These are phyloP conservation scores for Pholiota molesta DNA, from an alignment of 768 basidiomycete species.

Conservation along the genomic window DNA sequence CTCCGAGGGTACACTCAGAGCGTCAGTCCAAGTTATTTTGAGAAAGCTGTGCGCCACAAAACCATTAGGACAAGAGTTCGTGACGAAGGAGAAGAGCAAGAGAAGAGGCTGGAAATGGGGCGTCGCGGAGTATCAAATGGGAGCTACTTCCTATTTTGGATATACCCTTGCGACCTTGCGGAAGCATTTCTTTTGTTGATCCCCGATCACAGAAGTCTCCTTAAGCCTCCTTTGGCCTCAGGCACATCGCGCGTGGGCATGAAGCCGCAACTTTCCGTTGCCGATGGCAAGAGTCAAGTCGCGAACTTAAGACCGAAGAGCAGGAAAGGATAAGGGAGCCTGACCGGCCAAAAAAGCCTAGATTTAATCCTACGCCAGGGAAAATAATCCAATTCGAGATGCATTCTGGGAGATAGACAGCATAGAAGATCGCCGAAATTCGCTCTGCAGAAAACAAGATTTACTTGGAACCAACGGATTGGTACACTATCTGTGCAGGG, in stretches of 20 bases:
- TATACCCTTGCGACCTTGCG: conserved; percentile 37
- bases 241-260: conserved; percentile 34
- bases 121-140: conserved; percentile 34
- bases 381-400: conserved; percentile 11
- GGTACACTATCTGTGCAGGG: conserved; percentile 33
- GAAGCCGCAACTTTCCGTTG: conserved; percentile 39
- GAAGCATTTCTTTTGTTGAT: conserved; percentile 48
- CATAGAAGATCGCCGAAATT: conserved; percentile 18
- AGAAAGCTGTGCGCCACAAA: conserved; percentile 36
- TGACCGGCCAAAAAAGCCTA: conserved; percentile 26
- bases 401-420: conserved; percentile 25
- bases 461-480: conserved; percentile 26
- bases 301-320: conserved; percentile 1
- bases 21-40: conserved; percentile 26
- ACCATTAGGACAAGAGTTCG: conserved; percentile 31
- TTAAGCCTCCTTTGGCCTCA: conserved; percentile 24
- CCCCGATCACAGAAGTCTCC: conserved; percentile 59
- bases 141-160: conserved; percentile 19
- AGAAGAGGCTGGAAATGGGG: conserved; percentile 16
- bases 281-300: conserved; percentile 23
- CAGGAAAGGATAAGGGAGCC: conserved; percentile 8
- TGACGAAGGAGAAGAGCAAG: too few species aligned
- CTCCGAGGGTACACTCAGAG: conserved; percentile 25
- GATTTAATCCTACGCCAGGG: conserved; percentile 19
- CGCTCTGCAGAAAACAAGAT: conserved; percentile 19